These are phyloP conservation scores for Leptosphaerulina australis DNA, from an alignment of 2,329 filamentous ascomycete genomes.

Conservation along the genomic window DNA sequence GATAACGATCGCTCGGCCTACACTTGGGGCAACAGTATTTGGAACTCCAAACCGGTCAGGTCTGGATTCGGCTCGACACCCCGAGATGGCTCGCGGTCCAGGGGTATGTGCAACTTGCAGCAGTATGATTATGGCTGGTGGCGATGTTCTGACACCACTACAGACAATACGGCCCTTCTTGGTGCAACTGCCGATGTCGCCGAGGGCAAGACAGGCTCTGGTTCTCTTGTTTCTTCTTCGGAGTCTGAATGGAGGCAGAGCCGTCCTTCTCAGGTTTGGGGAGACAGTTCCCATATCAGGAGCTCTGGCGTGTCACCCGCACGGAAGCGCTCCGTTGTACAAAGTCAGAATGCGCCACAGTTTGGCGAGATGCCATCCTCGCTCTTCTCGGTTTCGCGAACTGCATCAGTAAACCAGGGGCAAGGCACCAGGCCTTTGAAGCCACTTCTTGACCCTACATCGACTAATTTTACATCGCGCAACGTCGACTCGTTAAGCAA, in stretches of 20 bases:
- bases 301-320: slow-evolving; percentile 47
- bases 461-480: slow-evolving; percentile 40
- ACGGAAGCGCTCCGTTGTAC: slow-evolving; percentile 48
- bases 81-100: slow-evolving; percentile 42
- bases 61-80: slow-evolving; percentile 37
- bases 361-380: slow-evolving; percentile 31
- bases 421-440: slow-evolving; percentile 36
- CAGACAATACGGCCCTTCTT: slow-evolving; percentile 41
- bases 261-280: slow-evolving; percentile 62
- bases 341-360: slow-evolving; percentile 31
- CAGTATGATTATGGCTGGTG: neutral
- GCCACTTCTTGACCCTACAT: slow-evolving; percentile 42
- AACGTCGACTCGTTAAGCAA: slow-evolving; percentile 42
- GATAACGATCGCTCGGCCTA: slow-evolving; percentile 39
- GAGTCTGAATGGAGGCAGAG: slow-evolving; percentile 69
- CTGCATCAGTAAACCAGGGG: slow-evolving; percentile 28
- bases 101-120: slow-evolving; percentile 32
- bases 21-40: slow-evolving; percentile 47
- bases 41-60: slow-evolving; percentile 39
- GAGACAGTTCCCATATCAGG: slow-evolving; percentile 51
- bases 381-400: slow-evolving; percentile 37
- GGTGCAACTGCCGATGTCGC: slow-evolving; percentile 40
- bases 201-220: slow-evolving; percentile 69
- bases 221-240: slow-evolving; percentile 70
- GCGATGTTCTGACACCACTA: slow-evolving; percentile 21